Conservation (phyloP, 805 yeast genomes). For the Metschnikowia lochheadii region DNA sequence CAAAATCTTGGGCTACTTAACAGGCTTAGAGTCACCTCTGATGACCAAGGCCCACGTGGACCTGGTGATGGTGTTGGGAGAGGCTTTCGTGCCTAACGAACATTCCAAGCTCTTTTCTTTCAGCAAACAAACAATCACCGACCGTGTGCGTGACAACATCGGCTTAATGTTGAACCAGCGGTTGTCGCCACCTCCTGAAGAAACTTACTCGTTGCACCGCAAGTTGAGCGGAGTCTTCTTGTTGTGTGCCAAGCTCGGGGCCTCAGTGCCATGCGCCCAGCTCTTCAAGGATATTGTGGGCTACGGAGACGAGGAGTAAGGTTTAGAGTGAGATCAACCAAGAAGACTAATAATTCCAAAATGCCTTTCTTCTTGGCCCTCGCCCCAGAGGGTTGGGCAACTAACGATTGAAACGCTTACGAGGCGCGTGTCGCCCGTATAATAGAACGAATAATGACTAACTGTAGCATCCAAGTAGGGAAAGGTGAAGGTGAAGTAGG, state of each 20-base stretch:
- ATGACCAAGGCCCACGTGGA: constrained; percentile 94
- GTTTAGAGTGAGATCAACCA: not conserved
- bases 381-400: not conserved
- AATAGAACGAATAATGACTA: not conserved
- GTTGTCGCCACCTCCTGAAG: constrained; percentile 96
- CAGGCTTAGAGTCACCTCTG: constrained; percentile 81
- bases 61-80: constrained; percentile 85
- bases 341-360: constrained; percentile 1
- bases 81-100: constrained; percentile 69
- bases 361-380: constrained; percentile 2
- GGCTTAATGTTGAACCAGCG: constrained; percentile 88
- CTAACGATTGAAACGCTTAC: not conserved
- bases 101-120: constrained; percentile 64
- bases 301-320: constrained; percentile 21
- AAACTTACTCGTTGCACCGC: constrained; percentile 93
- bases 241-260: constrained; percentile 79
- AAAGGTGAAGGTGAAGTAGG: too few species aligned
- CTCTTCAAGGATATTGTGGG: constrained; percentile 77
- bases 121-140: constrained; percentile 84
- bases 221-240: constrained; percentile 92
- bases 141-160: constrained; percentile 83
- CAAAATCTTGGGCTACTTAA: constrained; percentile 74
- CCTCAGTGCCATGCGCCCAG: constrained; percentile 75
- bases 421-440: not conserved
- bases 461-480: too few species aligned